phyloP scores from a whole-genome alignment of 768 basidiomycete genomes.

The Amanita rubescens region DNA sequence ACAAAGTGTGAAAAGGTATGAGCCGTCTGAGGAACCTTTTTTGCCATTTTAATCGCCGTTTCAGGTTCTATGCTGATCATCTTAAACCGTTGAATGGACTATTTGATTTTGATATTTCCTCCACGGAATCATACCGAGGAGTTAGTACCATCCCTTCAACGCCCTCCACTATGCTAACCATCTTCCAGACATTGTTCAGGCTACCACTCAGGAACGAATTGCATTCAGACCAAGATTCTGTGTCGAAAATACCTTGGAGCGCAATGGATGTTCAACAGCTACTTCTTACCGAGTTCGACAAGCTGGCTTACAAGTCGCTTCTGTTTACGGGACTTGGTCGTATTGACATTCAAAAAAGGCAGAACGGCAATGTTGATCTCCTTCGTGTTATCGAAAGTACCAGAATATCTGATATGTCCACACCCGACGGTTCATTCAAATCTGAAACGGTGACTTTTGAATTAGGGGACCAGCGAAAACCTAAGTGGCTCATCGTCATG shows the following conservation, averaged over 20 bases:
- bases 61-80: slow-evolving; percentile 36
- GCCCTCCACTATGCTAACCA: neutral
- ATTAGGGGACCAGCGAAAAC: neutral
- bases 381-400: slow-evolving; percentile 20
- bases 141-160: slow-evolving; percentile 21
- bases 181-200: slow-evolving; percentile 35
- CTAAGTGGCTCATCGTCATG: neutral
- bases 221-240: slow-evolving; percentile 16
- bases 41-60: neutral
- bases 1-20: slow-evolving; percentile 26
- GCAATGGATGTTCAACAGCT: slow-evolving; percentile 15
- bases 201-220: slow-evolving; percentile 31
- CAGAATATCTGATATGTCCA: slow-evolving; percentile 8
- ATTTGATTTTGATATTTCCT: slow-evolving; percentile 29
- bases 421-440: neutral
- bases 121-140: slow-evolving; percentile 26
- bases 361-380: neutral
- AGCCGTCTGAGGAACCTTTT: neutral
- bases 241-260: slow-evolving; percentile 19
- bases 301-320: slow-evolving; percentile 27
- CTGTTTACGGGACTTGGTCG: slow-evolving; percentile 32
- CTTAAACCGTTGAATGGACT: slow-evolving; percentile 30
- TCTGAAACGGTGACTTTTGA: neutral
- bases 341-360: slow-evolving; percentile 23
- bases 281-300: slow-evolving; percentile 25